Percentiles rank a stretch among this genome's conserved stretches.
Conservation (phyloP, 306 rosid genomes). For the Hippophae rhamnoides region DNA sequence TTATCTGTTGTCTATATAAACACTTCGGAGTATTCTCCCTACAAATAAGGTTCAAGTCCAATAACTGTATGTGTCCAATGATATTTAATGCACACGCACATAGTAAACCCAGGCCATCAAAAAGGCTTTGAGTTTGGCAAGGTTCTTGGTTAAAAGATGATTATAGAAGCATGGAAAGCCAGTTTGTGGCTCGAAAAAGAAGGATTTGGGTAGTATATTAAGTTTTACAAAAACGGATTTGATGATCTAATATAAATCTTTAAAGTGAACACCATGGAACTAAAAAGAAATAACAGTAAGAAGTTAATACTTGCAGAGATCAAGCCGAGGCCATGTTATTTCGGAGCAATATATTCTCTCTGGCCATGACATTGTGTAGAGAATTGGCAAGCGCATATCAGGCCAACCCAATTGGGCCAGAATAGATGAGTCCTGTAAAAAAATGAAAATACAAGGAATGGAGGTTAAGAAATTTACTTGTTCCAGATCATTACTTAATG, state of each 20-base stretch:
- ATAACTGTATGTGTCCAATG: too few relatives aligned
- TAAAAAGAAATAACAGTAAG: conserved; percentile 4
- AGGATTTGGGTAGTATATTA: neutral
- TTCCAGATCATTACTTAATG: too few relatives aligned
- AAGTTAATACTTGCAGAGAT: conserved; percentile 77
- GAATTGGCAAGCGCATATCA: conserved; percentile 97
- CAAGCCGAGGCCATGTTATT: conserved; percentile 98
- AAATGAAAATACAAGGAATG: neutral
- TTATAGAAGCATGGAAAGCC: too few relatives aligned
- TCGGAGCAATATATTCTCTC: conserved; percentile 89
- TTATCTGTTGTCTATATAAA: too few relatives aligned
- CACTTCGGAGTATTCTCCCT: too few relatives aligned
- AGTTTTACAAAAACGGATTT: neutral
- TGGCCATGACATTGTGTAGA: conserved; percentile 97
- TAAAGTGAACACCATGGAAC: neutral
- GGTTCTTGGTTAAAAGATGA: too few relatives aligned
- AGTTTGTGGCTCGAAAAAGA: too few relatives aligned
- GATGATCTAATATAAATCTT: neutral
- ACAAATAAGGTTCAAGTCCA: too few relatives aligned
- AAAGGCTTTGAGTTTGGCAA: too few relatives aligned
- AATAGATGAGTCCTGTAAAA: conserved; percentile 83
- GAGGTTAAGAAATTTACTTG: too few relatives aligned
- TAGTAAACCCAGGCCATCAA: too few relatives aligned
- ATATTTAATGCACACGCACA: too few relatives aligned
- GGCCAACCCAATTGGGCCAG: conserved; percentile 98